These are phyloP conservation scores for Talaromyces pinophilus DNA, from an alignment of 2,329 filamentous ascomycete species.

Conservation along the genomic window DNA sequence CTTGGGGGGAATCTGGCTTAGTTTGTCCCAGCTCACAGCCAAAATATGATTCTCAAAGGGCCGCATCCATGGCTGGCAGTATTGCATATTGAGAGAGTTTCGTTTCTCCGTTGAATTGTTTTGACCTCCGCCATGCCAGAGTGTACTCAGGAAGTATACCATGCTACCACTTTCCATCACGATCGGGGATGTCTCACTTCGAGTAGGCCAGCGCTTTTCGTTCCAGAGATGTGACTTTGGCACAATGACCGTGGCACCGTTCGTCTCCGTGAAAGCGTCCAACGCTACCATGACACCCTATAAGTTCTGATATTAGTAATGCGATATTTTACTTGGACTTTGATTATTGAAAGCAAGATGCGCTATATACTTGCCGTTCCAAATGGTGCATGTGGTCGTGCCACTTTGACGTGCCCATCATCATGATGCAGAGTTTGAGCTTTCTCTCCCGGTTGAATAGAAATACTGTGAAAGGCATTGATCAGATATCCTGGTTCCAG, in stretches of 20 bases:
- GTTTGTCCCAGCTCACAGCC: not conserved
- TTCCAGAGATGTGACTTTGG: conserved; percentile 13
- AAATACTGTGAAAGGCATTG: conserved; percentile 11
- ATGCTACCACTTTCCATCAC: conserved; percentile 4
- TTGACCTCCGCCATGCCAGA: not conserved
- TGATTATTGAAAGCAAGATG: not conserved
- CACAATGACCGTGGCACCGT: not conserved
- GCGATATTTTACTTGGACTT: not conserved
- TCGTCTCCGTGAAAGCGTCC: conserved; percentile 7
- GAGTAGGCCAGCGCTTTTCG: not conserved
- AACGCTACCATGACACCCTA: conserved; percentile 9
- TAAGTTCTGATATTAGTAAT: not conserved
- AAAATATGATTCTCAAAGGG: conserved; percentile 1
- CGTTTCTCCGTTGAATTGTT: not conserved
- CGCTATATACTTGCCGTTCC: not conserved
- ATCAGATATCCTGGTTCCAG: conserved; percentile 5
- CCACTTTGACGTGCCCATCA: conserved; percentile 4
- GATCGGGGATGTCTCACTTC: not conserved
- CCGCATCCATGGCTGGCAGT: not conserved
- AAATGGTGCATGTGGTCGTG: not conserved
- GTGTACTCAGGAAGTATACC: not conserved
- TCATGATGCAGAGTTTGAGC: conserved; percentile 10
- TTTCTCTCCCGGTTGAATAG: conserved; percentile 1
- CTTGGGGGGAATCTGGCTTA: not conserved
- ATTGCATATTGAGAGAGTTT: not conserved